Evolutionary conservation across 495 filamentous ascomycete genomes (phyloP).

Genomic region (Pseudoneurospora amorphoporcata): DNA sequence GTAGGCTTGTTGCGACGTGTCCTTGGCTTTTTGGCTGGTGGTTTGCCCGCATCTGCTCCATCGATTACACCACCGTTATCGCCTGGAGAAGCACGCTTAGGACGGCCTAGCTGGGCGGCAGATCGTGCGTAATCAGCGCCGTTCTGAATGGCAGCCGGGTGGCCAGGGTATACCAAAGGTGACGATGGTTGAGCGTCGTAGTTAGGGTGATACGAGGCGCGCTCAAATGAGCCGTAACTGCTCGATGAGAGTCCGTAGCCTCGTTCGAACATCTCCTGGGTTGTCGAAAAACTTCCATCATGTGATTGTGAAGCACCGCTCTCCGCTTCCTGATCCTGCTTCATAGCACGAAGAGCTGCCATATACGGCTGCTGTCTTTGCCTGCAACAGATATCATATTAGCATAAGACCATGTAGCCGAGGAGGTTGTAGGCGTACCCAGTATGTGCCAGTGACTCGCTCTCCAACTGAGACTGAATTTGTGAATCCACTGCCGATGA

Average conservation of each 20-base stretch:
- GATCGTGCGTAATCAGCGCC: conserved; percentile 16
- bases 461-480: conserved; percentile 19
- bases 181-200: not conserved
- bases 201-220: not conserved
- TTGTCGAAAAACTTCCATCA: not conserved
- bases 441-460: conserved; percentile 8
- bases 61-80: not conserved
- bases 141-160: conserved; percentile 1
- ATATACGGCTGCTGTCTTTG: not conserved
- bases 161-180: not conserved
- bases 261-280: not conserved
- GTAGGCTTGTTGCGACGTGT: conserved; percentile 11
- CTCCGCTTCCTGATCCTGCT: not conserved
- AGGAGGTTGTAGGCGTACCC: conserved; percentile 2
- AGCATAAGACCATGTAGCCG: not conserved
- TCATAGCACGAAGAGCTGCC: not conserved
- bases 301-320: not conserved
- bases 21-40: conserved; percentile 12
- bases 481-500: conserved; percentile 8
- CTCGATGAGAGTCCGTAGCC: not conserved
- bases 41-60: not conserved
- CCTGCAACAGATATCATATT: not conserved
- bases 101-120: conserved; percentile 8
- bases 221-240: not conserved
- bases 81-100: conserved; percentile 9